Conservation (phyloP, 2,329 filamentous ascomycete genomes). For the Hysterium pulicare region DNA sequence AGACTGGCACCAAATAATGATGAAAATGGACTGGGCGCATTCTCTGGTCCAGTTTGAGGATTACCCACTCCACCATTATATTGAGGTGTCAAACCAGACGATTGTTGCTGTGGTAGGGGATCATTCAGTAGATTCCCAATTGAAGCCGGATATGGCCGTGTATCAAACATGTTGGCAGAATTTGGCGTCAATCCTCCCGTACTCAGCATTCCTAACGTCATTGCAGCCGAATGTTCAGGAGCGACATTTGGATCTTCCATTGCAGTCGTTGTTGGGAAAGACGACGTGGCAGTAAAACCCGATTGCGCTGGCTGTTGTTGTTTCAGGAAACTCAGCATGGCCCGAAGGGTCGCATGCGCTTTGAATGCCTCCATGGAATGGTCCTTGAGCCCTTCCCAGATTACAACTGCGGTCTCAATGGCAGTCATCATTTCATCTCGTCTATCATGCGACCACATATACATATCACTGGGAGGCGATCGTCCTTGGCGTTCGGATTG, state of each 20-base stretch:
- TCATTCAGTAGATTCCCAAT: conserved; percentile 39
- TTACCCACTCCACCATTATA: conserved; percentile 28
- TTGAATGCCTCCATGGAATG: conserved; percentile 88
- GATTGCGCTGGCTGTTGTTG: conserved; percentile 38
- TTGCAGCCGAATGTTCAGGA: conserved; percentile 63
- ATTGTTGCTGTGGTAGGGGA: conserved; percentile 24
- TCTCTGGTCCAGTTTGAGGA: conserved; percentile 35
- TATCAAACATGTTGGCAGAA: conserved; percentile 40
- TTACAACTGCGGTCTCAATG: conserved; percentile 68
- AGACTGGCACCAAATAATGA: conserved; percentile 50
- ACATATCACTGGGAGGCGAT: conserved; percentile 34
- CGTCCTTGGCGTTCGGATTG: conserved; percentile 40
- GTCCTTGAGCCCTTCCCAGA: conserved; percentile 77
- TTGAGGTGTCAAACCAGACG: conserved; percentile 31
- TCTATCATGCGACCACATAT: conserved; percentile 45
- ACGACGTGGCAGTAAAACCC: conserved; percentile 28
- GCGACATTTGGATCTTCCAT: conserved; percentile 55
- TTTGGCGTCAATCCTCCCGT: conserved; percentile 58
- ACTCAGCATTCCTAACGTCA: conserved; percentile 67
- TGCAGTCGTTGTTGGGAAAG: conserved; percentile 25
- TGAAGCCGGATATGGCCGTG: conserved; percentile 32
- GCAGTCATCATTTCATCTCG: conserved; percentile 72
- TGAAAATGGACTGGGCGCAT: conserved; percentile 52
- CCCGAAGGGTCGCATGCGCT: conserved; percentile 72
- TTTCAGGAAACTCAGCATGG: conserved; percentile 79